phyloP scores from a whole-genome alignment of 352 stramenopile species.

The Globisporangium acanthophoron region DNA sequence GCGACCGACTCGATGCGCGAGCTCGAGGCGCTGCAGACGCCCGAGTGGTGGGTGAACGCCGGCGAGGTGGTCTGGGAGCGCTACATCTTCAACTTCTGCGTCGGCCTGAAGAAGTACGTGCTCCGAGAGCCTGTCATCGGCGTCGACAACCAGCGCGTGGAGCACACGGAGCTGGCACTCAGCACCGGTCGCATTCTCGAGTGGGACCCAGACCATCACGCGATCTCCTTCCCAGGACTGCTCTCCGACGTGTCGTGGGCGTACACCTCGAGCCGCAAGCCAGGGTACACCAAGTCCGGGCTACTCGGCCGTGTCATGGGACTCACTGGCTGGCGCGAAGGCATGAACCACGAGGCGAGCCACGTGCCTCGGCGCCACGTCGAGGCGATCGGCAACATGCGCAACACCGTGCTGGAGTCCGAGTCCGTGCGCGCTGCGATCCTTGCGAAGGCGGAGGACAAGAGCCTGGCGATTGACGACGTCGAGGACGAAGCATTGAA shows the following conservation, averaged over 20 bases:
- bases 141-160: constrained; percentile 72
- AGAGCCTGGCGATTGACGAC: constrained; percentile 31
- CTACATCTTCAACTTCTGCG: constrained; percentile 83
- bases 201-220: constrained; percentile 87
- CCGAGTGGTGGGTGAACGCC: constrained; percentile 62
- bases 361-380: constrained; percentile 72
- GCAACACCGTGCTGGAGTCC: constrained; percentile 69
- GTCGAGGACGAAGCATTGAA: constrained; percentile 46
- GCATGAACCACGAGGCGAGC: constrained; percentile 81
- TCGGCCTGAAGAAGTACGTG: constrained; percentile 80
- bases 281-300: constrained; percentile 81
- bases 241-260: constrained; percentile 86
- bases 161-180: constrained; percentile 77
- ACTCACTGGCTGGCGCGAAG: constrained; percentile 81
- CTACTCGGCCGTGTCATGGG: constrained; percentile 82
- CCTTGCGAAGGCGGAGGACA: constrained; percentile 21
- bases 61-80: constrained; percentile 78
- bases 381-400: constrained; percentile 52
- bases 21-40: constrained; percentile 22
- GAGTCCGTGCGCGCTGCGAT: constrained; percentile 54
- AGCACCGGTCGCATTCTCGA: constrained; percentile 75
- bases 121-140: constrained; percentile 81
- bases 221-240: constrained; percentile 80
- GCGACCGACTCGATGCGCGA: constrained; percentile 36
- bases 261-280: constrained; percentile 85